A percentile compares a stretch with the other conserved stretches of the same genome.
Conservation (phyloP, 345 rosid species). For the Dovyalis caffra region DNA sequence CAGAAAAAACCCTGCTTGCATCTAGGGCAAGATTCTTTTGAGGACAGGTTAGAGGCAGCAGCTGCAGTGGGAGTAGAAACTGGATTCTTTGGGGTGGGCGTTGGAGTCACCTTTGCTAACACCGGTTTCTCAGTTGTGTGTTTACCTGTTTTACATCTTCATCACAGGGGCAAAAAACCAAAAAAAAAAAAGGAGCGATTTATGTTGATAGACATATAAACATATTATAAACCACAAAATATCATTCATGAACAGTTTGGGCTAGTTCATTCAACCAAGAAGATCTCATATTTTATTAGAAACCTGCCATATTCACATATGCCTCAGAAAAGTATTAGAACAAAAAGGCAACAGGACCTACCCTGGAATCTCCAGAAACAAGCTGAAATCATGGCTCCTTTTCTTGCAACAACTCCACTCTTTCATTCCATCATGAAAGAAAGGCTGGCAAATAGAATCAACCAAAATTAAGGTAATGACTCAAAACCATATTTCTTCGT, state of each 20-base stretch:
- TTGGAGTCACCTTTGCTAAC: conserved; percentile 39
- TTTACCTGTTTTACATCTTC: conserved; percentile 89
- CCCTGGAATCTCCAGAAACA: conserved; percentile 92
- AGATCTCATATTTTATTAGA: not conserved
- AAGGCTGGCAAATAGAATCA: conserved; percentile 53
- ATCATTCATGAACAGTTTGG: not conserved
- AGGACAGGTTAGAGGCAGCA: conserved; percentile 32
- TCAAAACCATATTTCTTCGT: not conserved
- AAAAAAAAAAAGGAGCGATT: conserved; percentile 13
- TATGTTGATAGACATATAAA: not conserved
- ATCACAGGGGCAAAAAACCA: conserved; percentile 27
- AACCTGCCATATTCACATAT: not conserved
- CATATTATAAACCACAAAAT: not conserved
- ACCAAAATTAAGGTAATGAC: conserved; percentile 1
- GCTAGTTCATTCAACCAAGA: not conserved
- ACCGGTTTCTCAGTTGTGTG: conserved; percentile 92
- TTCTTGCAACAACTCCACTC: conserved; percentile 99
- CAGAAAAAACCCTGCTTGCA: conserved; percentile 97
- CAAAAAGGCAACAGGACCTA: conserved; percentile 12
- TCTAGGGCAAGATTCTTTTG: conserved; percentile 72
- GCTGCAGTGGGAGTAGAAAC: conserved; percentile 34
- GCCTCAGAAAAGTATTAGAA: too few relatives aligned
- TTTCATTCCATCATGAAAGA: conserved; percentile 92
- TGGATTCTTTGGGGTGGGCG: conserved; percentile 30
- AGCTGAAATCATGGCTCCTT: conserved; percentile 84